These are phyloP conservation scores for Pneumocystis murina DNA, from an alignment of 1,139 yeast genomes.

Conservation along the genomic window DNA sequence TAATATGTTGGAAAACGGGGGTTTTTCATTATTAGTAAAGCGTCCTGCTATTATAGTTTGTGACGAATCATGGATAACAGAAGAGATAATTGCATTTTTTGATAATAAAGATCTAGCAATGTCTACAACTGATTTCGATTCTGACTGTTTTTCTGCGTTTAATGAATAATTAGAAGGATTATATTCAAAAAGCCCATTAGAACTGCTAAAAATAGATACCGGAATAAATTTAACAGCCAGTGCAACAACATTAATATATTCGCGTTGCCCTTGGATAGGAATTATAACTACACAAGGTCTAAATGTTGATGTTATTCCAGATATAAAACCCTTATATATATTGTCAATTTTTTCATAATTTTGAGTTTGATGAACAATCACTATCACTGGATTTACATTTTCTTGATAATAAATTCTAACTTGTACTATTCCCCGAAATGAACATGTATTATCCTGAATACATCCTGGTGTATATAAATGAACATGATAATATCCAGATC, in stretches of 20 bases:
- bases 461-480: conserved; percentile 82
- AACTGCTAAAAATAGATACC: conserved; percentile 19
- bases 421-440: conserved; percentile 57
- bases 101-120: conserved; percentile 37
- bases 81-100: conserved; percentile 30
- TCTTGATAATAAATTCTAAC: conserved; percentile 45
- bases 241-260: conserved; percentile 45
- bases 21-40: conserved; percentile 20
- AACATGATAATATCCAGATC: conserved; percentile 61
- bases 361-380: conserved; percentile 62
- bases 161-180: conserved; percentile 53
- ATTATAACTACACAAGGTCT: conserved; percentile 35
- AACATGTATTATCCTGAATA: conserved; percentile 49
- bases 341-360: conserved; percentile 65
- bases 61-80: conserved; percentile 13
- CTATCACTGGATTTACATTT: conserved; percentile 27
- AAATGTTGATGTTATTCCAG: conserved; percentile 30
- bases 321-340: conserved; percentile 55
- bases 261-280: conserved; percentile 28
- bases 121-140: conserved; percentile 59
- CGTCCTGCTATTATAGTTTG: conserved; percentile 15
- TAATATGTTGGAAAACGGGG: conserved; percentile 1
- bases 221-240: conserved; percentile 50
- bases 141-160: conserved; percentile 26
- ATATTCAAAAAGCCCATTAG: conserved; percentile 75